Evolutionary conservation across 2,329 filamentous ascomycete genomes (phyloP).

Genomic region (Atkinsonella hypoxylon): DNA sequence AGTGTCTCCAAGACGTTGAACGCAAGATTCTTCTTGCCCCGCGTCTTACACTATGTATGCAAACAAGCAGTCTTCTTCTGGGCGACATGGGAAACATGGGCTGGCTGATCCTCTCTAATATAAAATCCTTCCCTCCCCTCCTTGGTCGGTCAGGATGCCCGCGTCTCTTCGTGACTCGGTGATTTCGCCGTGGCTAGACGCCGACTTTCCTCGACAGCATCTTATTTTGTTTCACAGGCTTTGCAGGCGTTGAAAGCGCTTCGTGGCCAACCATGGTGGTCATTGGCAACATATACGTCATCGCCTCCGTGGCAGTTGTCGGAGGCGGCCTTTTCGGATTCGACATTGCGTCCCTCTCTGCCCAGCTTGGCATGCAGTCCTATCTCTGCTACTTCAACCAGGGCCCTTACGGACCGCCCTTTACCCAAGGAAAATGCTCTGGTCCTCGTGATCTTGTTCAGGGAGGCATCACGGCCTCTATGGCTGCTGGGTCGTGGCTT

Average conservation of each 20-base stretch:
- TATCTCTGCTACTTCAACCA: slow-evolving; percentile 28
- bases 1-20: background rate
- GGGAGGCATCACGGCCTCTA: slow-evolving; percentile 39
- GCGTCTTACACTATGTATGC: too few relatives aligned
- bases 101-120: background rate
- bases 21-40: background rate
- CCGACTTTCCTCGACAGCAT: too few relatives aligned
- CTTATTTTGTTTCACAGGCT: too few relatives aligned
- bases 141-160: too few relatives aligned
- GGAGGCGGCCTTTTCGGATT: slow-evolving; percentile 48
- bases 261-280: slow-evolving; percentile 12
- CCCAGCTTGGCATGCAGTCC: slow-evolving; percentile 24
- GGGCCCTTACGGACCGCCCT: slow-evolving; percentile 20
- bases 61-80: background rate
- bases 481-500: slow-evolving; percentile 39
- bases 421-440: slow-evolving; percentile 18
- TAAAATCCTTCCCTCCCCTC: background rate
- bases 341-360: slow-evolving; percentile 50
- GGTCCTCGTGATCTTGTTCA: slow-evolving; percentile 30
- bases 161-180: too few relatives aligned
- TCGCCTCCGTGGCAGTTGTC: slow-evolving; percentile 24
- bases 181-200: too few relatives aligned
- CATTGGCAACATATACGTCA: slow-evolving; percentile 24
- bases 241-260: background rate
- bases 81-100: background rate